Percentiles rank a stretch among this genome's conserved stretches.
These are phyloP conservation scores for Allium sativum DNA, from an alignment of 106 monocot species.

Conservation along the genomic window DNA sequence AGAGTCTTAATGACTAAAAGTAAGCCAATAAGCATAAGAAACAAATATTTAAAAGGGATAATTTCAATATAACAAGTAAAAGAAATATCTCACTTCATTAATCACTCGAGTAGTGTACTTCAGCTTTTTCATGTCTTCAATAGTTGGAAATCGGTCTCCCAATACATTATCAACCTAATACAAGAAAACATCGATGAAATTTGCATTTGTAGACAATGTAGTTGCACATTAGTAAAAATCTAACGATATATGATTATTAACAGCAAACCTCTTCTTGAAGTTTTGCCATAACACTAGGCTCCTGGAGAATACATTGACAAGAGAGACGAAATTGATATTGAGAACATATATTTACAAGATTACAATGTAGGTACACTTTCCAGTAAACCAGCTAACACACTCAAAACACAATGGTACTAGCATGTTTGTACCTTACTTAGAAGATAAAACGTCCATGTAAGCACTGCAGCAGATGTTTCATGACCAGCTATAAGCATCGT, in stretches of 20 bases:
- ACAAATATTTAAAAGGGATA: background rate
- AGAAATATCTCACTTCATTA: slow-evolving; percentile 62
- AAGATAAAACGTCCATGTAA: slow-evolving; percentile 99
- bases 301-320: slow-evolving; percentile 21
- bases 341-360: no score
- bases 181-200: background rate
- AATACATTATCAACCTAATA: slow-evolving; percentile 72
- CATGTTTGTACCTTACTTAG: slow-evolving; percentile 55
- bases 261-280: slow-evolving; percentile 90
- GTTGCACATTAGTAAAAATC: no score
- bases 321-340: no score
- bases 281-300: slow-evolving; percentile 57
- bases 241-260: background rate
- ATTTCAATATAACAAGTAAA: slow-evolving; percentile 1
- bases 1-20: slow-evolving; percentile 87
- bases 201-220: no score
- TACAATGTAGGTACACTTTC: no score
- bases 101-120: slow-evolving; percentile 89
- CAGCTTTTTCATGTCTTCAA: slow-evolving; percentile 85
- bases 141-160: slow-evolving; percentile 77
- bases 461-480: slow-evolving; percentile 94
- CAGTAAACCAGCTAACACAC: no score
- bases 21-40: background rate
- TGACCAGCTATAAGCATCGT: slow-evolving; percentile 98
- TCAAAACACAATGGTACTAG: no score